Percentiles rank a stretch among this genome's conserved stretches.
These are phyloP conservation scores for Sporothrix mexicana DNA, from an alignment of 2,329 filamentous ascomycete genomes.

Conservation along the genomic window DNA sequence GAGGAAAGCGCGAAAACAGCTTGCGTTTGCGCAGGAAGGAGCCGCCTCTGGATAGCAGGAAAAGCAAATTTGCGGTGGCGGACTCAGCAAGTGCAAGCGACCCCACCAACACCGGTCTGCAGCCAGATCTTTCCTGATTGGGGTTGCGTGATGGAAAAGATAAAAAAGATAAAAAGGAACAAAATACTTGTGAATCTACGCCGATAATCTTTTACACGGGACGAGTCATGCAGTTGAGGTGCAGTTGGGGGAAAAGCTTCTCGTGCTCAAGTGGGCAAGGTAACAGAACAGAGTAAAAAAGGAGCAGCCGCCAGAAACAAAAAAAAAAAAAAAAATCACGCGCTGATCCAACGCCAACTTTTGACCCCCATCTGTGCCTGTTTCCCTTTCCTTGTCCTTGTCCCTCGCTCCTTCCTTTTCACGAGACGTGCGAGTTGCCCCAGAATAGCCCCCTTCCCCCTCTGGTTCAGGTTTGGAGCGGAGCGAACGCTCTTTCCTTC, in stretches of 20 bases:
- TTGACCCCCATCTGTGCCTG: background rate
- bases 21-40: conserved; percentile 23
- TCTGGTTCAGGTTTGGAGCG: background rate
- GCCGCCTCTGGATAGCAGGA: conserved; percentile 6
- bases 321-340: conserved; percentile 10
- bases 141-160: background rate
- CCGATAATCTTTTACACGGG: background rate
- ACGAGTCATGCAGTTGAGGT: background rate
- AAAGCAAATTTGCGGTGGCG: conserved; percentile 25
- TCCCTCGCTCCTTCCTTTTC: conserved; percentile 8
- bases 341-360: background rate
- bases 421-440: background rate
- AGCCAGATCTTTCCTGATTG: conserved; percentile 20
- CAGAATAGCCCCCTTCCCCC: background rate
- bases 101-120: conserved; percentile 19
- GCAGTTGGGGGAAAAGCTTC: background rate
- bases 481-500: conserved; percentile 13
- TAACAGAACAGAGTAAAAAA: background rate
- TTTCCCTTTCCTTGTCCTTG: background rate
- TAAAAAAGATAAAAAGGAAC: background rate
- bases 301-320: background rate
- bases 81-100: conserved; percentile 21
- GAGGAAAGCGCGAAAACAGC: conserved; percentile 3
- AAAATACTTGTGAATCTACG: background rate
- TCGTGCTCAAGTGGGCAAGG: background rate